Base-by-base conservation (phyloP, 2,329 filamentous ascomycete species). In the Aureobasidium musti region DNA sequence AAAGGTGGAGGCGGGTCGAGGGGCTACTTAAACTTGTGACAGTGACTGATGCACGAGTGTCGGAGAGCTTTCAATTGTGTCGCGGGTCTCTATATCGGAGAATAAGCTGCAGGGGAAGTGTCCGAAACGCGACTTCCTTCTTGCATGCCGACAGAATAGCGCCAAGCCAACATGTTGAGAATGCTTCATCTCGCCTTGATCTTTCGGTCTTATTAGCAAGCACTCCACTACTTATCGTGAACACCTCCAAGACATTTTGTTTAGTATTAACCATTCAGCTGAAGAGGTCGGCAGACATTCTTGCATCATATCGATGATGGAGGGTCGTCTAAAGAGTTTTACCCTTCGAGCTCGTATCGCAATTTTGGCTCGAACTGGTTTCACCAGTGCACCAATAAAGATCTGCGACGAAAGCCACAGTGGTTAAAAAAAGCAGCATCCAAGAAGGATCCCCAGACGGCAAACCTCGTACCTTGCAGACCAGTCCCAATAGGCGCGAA, bases 401-500 rank as follows among this genome's bases (percentile, higher is more conserved):
- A 21, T 23, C 26, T 53, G 33, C 33, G 47, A 53, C 60, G 10
- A 17, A 64, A 41, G 60, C 60, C 60, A 64, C 49, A 10, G 39
- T 65, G 23, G 50, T 45, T 56, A 65, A 45, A 65, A 64, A 65
- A 65, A 65, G 60, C 59, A 63, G 33, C 60, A 53, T 21, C 37
- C 47, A 52, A 35, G 60, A 63, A 53, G 35, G 47, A 52, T 43
- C 60, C 45, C 60, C 60, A 41, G 61, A 53, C 61, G 49, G 50
- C 50, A 26, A 26, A 64, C 61, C 49, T 65, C 61, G 61, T 65
- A 65, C 61, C 61, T 65, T 56, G 61, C 61, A 65, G 61, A 35
- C 49, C 61, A 41, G 28, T 53, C 19, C 47, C 49, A 41, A 63
- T 53, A 41, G 33, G 47, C 35, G 60, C 47, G 50, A 41, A 37